A percentile compares a stretch with the other conserved stretches of the same genome.
These are phyloP conservation scores for Chrysosporium keratinophilum DNA, from an alignment of 2,329 filamentous ascomycete genomes.

Conservation along the genomic window DNA sequence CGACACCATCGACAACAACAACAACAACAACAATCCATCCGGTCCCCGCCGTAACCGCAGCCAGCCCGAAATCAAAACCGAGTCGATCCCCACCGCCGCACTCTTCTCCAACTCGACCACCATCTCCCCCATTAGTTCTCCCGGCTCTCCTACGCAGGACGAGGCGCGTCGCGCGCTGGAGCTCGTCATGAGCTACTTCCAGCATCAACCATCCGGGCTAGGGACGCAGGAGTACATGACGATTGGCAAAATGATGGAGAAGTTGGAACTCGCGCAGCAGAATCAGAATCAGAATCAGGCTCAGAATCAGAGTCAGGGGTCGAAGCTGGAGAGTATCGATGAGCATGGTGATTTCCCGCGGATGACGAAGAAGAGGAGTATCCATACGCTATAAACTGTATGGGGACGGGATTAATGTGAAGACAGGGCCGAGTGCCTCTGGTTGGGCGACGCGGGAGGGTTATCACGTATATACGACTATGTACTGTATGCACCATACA, in stretches of 20 bases:
- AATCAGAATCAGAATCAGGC: no score
- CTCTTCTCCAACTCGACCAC: slow-evolving; percentile 35
- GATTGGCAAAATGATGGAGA: slow-evolving; percentile 75
- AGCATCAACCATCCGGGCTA: slow-evolving; percentile 57
- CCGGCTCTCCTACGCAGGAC: slow-evolving; percentile 65
- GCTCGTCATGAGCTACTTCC: slow-evolving; percentile 70
- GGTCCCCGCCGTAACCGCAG: slow-evolving; percentile 37
- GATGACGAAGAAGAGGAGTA: slow-evolving; percentile 39
- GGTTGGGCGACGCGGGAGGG: no score
- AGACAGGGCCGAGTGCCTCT: no score
- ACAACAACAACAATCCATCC: slow-evolving; percentile 21
- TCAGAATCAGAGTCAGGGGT: slow-evolving; percentile 36
- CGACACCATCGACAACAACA: slow-evolving; percentile 21
- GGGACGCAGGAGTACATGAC: slow-evolving; percentile 69
- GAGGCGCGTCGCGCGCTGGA: slow-evolving; percentile 75
- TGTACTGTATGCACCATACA: no score
- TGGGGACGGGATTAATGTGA: no score
- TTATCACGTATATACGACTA: no score
- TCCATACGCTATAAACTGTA: slow-evolving; percentile 30
- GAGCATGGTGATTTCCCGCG: slow-evolving; percentile 34
- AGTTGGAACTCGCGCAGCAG: slow-evolving; percentile 52
- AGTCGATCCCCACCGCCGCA: slow-evolving; percentile 17
- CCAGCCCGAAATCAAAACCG: slow-evolving; percentile 36
- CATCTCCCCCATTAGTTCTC: slow-evolving; percentile 44
- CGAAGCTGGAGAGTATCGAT: slow-evolving; percentile 35